Conservation (phyloP, 164 flowering plant genomes). For the Cinnamomum micranthum region DNA sequence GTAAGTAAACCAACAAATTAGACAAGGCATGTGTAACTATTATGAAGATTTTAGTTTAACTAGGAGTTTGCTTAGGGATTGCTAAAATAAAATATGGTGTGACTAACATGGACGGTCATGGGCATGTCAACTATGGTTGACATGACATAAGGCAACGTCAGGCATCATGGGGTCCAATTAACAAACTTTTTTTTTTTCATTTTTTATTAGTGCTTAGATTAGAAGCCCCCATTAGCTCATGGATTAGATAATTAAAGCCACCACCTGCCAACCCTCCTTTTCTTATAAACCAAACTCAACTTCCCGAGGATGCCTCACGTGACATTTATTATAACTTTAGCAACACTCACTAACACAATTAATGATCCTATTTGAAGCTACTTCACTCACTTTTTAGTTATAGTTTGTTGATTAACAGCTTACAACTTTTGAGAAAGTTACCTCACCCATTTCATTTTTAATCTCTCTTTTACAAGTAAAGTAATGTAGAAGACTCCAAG, state of each 20-base stretch:
- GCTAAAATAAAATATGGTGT: no score
- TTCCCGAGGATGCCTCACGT: conserved; percentile 1
- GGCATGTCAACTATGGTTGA: conserved; percentile 4
- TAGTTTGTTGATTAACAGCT: background rate
- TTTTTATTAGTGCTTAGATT: no score
- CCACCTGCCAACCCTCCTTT: background rate
- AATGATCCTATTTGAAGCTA: background rate
- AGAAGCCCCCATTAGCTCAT: background rate
- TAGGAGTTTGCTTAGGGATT: background rate
- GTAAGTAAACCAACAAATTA: background rate
- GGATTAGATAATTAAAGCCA: background rate
- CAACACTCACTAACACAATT: background rate
- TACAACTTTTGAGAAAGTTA: no score
- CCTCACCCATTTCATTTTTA: no score
- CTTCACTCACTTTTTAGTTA: background rate
- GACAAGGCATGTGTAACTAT: background rate
- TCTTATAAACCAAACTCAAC: background rate
- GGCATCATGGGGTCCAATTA: background rate
- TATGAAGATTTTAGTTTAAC: background rate
- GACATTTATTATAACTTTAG: background rate
- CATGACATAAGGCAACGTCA: background rate
- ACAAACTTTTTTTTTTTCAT: background rate
- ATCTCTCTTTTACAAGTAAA: no score
- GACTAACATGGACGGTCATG: background rate
- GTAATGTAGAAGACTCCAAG: no score